A percentile compares a stretch with the other conserved stretches of the same genome.
Conservation (phyloP, 352 stramenopile genomes). For the Globisporangium okanoganense region DNA sequence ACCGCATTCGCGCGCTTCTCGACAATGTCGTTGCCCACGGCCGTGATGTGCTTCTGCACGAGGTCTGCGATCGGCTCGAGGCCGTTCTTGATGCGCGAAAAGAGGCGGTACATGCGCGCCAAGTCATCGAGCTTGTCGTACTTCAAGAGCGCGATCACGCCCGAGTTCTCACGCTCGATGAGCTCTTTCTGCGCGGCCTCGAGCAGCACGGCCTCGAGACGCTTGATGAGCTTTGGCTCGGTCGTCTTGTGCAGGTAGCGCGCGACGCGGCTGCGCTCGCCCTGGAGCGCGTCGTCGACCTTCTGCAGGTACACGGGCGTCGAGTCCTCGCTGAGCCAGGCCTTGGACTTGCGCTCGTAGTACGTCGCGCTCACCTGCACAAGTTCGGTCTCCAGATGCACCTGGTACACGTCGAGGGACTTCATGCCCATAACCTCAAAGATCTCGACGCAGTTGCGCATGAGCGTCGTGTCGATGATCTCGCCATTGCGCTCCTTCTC, state of each 20-base stretch:
- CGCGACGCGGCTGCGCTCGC: constrained; percentile 84
- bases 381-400: constrained; percentile 93
- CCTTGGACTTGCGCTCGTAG: constrained; percentile 96
- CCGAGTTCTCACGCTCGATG: constrained; percentile 97
- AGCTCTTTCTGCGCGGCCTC: constrained; percentile 94
- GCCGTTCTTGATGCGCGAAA: constrained; percentile 94
- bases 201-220: constrained; percentile 93
- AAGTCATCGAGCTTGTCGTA: constrained; percentile 98
- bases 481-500: constrained; percentile 97
- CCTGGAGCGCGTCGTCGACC: constrained; percentile 80
- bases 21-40: constrained; percentile 85
- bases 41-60: constrained; percentile 95
- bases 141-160: constrained; percentile 93
- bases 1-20: constrained; percentile 79
- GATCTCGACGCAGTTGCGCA: constrained; percentile 97
- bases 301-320: constrained; percentile 98
- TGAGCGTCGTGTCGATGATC: constrained; percentile 96
- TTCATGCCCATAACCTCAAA: constrained; percentile 98
- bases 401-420: constrained; percentile 95
- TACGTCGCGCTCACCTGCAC: constrained; percentile 91
- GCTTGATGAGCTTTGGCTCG: constrained; percentile 94
- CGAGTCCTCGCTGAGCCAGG: constrained; percentile 97
- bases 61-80: constrained; percentile 96
- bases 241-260: constrained; percentile 97
- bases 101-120: constrained; percentile 97